A percentile compares a stretch with the other conserved stretches of the same genome.
These are phyloP conservation scores for Alternaria arborescens DNA, from an alignment of 2,329 filamentous ascomycete genomes.

Conservation along the genomic window DNA sequence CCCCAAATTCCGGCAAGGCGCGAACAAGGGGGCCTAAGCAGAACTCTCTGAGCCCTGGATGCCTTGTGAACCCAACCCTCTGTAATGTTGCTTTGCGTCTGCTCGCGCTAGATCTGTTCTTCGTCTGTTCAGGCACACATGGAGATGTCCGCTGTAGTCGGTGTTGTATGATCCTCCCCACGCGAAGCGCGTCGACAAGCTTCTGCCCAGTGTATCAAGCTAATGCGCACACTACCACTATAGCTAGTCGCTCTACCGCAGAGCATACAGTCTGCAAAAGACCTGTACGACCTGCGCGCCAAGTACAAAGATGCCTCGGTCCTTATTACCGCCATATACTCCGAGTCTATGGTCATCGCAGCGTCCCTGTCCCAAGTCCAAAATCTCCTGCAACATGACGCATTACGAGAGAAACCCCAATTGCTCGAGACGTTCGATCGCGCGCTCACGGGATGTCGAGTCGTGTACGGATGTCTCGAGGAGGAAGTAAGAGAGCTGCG, in stretches of 20 bases:
- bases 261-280: constrained; percentile 42
- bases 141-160: constrained; percentile 15
- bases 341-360: constrained; percentile 46
- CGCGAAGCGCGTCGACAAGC: not conserved
- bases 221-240: constrained; percentile 4
- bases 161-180: constrained; percentile 14
- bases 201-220: constrained; percentile 6
- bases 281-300: constrained; percentile 40
- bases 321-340: constrained; percentile 45
- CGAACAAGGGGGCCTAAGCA: not conserved
- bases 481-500: constrained; percentile 42
- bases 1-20: not conserved
- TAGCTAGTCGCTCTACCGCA: constrained; percentile 36
- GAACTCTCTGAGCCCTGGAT: not conserved
- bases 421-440: constrained; percentile 44
- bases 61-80: not conserved
- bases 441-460: constrained; percentile 44
- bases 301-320: constrained; percentile 43
- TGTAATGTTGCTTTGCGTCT: not conserved
- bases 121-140: not conserved
- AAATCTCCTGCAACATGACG: constrained; percentile 37
- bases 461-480: constrained; percentile 45
- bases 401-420: constrained; percentile 40
- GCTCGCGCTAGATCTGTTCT: not conserved
- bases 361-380: constrained; percentile 46